A percentile compares a stretch with the other conserved stretches of the same genome.
Evolutionary conservation across 768 basidiomycete species (phyloP).

Genomic region (Cyathus striatus): DNA sequence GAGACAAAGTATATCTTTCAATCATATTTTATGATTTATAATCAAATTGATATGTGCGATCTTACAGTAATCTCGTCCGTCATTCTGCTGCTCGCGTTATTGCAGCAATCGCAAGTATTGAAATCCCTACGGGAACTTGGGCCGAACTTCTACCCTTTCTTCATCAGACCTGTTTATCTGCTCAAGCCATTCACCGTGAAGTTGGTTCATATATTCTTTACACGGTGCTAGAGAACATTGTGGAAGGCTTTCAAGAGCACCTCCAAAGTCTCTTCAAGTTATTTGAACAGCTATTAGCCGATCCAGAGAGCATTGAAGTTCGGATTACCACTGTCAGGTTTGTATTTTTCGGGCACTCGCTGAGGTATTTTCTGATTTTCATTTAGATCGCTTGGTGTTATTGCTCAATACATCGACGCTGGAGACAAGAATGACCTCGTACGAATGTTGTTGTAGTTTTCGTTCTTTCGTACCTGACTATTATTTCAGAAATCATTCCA

Average conservation of each 20-base stretch:
- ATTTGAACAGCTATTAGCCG: conserved; percentile 65
- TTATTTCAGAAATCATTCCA: conserved; percentile 75
- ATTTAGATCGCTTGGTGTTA: conserved; percentile 75
- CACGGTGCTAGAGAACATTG: conserved; percentile 88
- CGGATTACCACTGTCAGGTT: conserved; percentile 85
- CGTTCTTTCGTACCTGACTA: conserved; percentile 1
- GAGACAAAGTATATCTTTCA: conserved; percentile 64
- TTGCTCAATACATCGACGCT: conserved; percentile 87
- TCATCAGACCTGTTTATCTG: conserved; percentile 67
- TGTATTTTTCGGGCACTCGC: conserved; percentile 9
- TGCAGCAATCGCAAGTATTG: conserved; percentile 87
- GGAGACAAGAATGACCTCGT: conserved; percentile 88
- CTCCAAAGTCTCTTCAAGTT: conserved; percentile 73
- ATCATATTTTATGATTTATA: conserved; percentile 4
- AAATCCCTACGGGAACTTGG: conserved; percentile 80
- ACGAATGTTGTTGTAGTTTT: conserved; percentile 21
- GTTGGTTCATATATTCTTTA: conserved; percentile 86
- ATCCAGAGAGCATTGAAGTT: conserved; percentile 87
- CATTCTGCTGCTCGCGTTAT: conserved; percentile 91
- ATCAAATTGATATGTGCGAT: conserved; percentile 11
- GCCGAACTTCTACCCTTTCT: conserved; percentile 85
- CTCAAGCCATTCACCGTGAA: conserved; percentile 76
- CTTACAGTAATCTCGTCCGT: conserved; percentile 76
- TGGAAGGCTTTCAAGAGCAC: conserved; percentile 82
- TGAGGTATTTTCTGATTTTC: conserved; percentile 4